phyloP scores from a whole-genome alignment of 2,329 filamentous ascomycete species.

The Cercospora zeae-maydis region DNA sequence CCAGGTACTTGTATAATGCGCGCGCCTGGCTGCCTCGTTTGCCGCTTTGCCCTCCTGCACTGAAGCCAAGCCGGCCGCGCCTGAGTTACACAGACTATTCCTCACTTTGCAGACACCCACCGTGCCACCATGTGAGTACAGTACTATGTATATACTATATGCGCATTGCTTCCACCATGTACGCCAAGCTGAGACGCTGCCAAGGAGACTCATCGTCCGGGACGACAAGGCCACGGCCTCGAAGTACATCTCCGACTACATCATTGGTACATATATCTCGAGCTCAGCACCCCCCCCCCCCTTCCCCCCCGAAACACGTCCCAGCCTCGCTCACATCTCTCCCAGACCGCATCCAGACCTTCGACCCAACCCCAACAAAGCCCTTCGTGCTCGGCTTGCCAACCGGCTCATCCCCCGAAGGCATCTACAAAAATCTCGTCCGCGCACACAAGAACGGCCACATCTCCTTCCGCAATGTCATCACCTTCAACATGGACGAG shows the following conservation, averaged over 20 bases:
- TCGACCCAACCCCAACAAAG: slow-evolving; percentile 65
- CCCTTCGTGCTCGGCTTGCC: slow-evolving; percentile 82
- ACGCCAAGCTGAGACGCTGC: neutral
- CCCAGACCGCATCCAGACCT: slow-evolving; percentile 70
- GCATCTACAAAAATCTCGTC: slow-evolving; percentile 74
- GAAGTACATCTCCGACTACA: slow-evolving; percentile 75
- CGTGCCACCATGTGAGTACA: slow-evolving; percentile 21
- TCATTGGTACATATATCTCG: slow-evolving; percentile 56
- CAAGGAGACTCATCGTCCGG: slow-evolving; percentile 79
- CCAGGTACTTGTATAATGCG: neutral
- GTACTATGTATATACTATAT: too few species aligned
- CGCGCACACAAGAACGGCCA: slow-evolving; percentile 66
- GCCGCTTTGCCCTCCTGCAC: neutral
- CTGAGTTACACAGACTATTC: neutral
- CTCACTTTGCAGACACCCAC: neutral
- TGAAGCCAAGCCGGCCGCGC: neutral
- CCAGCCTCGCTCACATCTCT: slow-evolving; percentile 1
- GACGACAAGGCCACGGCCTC: slow-evolving; percentile 67
- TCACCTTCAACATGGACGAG: slow-evolving; percentile 94
- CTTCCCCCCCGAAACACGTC: too few species aligned
- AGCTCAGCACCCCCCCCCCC: too few species aligned
- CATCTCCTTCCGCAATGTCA: slow-evolving; percentile 81
- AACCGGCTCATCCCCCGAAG: slow-evolving; percentile 75
- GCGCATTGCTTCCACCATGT: neutral
- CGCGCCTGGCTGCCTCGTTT: slow-evolving; percentile 2